Conservation (phyloP, 257 asterid genomes). For the Solanum chmielewskii region DNA sequence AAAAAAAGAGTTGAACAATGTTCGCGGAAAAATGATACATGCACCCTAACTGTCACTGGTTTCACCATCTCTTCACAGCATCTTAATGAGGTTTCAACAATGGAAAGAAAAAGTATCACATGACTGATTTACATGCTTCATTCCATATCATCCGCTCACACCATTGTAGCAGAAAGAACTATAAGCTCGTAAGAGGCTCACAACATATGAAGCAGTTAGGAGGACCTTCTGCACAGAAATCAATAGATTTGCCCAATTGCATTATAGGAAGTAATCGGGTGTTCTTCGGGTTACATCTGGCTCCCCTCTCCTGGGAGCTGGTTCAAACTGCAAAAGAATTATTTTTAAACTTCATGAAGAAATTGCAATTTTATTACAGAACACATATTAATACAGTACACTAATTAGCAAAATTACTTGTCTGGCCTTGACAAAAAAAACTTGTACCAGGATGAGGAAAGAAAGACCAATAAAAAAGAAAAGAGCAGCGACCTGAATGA, state of each 20-base stretch:
- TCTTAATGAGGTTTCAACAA: neutral
- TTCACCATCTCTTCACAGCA: slow-evolving; percentile 3
- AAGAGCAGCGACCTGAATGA: slow-evolving; percentile 43
- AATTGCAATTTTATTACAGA: neutral
- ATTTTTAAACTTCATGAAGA: neutral
- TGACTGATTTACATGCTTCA: slow-evolving; percentile 2
- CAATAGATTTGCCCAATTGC: neutral
- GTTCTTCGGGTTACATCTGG: slow-evolving; percentile 73
- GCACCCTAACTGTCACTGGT: neutral
- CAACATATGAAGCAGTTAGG: neutral
- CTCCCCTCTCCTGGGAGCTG: slow-evolving; percentile 82
- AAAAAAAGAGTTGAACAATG: neutral
- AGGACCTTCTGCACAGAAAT: neutral
- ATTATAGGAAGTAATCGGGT: slow-evolving; percentile 62
- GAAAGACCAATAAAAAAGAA: neutral
- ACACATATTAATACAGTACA: neutral
- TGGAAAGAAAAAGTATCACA: neutral
- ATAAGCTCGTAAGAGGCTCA: neutral
- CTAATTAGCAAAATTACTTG: neutral
- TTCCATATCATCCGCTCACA: neutral
- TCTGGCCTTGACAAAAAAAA: neutral
- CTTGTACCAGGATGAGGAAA: neutral
- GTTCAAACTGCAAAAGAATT: slow-evolving; percentile 47
- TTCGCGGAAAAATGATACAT: neutral
- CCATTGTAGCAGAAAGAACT: neutral